Evolutionary conservation across 768 basidiomycete genomes (phyloP).

Genomic region (Termitomyces sp.): DNA sequence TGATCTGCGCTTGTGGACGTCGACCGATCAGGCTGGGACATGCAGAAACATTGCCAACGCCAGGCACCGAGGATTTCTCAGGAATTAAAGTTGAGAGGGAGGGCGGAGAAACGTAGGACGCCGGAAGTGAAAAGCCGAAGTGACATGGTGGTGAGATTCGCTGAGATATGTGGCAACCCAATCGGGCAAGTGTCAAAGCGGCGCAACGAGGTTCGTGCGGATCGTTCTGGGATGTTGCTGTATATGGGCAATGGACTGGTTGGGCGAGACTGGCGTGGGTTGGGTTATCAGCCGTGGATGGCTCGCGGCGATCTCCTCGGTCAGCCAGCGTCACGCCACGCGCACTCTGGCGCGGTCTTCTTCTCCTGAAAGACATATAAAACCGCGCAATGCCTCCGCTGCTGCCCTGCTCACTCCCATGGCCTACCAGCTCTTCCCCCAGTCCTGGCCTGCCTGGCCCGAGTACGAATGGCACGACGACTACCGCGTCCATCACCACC

Average conservation of each 20-base stretch:
- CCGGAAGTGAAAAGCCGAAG: not conserved
- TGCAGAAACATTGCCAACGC: not conserved
- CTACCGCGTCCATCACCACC: not conserved
- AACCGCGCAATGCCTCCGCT: slow-evolving; percentile 8
- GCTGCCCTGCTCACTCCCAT: not conserved
- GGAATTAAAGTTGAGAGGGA: not conserved
- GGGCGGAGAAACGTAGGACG: slow-evolving; percentile 4
- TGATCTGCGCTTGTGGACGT: not conserved
- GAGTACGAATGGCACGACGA: too few relatives aligned
- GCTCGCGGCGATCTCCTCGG: slow-evolving; percentile 31
- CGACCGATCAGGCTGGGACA: too few relatives aligned
- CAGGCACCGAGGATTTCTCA: not conserved
- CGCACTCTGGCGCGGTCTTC: not conserved
- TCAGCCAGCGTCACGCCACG: slow-evolving; percentile 4
- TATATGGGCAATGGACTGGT: slow-evolving; percentile 1
- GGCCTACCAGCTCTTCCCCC: not conserved
- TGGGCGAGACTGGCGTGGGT: too few relatives aligned
- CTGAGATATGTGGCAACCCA: not conserved
- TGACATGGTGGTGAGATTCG: not conserved
- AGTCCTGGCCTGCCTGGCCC: not conserved
- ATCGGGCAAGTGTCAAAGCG: slow-evolving; percentile 13
- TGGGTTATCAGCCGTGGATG: too few relatives aligned
- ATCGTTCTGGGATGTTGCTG: slow-evolving; percentile 15
- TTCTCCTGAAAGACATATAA: slow-evolving; percentile 9
- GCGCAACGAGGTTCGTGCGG: slow-evolving; percentile 17